phyloP scores from a whole-genome alignment of 768 basidiomycete genomes.

The Crassisporium funariophilum region DNA sequence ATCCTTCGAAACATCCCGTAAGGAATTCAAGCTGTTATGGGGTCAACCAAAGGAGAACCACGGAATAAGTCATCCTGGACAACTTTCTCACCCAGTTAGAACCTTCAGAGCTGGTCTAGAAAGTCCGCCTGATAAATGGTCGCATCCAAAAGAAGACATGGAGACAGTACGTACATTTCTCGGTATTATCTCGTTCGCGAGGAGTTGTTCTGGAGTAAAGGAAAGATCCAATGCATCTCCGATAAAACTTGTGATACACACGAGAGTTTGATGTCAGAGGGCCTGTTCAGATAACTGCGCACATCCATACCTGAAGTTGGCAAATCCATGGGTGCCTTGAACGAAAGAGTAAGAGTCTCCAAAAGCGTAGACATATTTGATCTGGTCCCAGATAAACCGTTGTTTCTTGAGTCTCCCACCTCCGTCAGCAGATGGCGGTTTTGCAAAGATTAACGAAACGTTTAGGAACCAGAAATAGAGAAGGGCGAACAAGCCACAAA shows the following conservation, averaged over 20 bases:
- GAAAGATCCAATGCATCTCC: constrained; percentile 44
- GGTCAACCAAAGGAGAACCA: background rate
- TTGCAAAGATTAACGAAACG: too few species aligned
- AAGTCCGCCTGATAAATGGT: background rate
- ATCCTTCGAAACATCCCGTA: constrained; percentile 51
- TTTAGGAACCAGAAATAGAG: too few species aligned
- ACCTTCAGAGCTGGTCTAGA: constrained; percentile 55
- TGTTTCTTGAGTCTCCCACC: too few species aligned
- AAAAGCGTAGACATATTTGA: constrained; percentile 52
- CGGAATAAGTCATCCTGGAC: background rate
- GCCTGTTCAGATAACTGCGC: too few species aligned
- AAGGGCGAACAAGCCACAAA: too few species aligned
- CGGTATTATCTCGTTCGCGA: constrained; percentile 45
- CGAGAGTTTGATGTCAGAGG: too few species aligned
- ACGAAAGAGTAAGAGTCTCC: constrained; percentile 62
- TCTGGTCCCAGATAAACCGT: constrained; percentile 47
- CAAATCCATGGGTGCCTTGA: constrained; percentile 45
- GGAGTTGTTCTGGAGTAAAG: constrained; percentile 44
- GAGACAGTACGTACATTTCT: constrained; percentile 37
- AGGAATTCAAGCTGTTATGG: constrained; percentile 48
- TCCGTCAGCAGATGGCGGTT: too few species aligned
- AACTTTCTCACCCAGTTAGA: constrained; percentile 47
- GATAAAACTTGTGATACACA: constrained; percentile 53
- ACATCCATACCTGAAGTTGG: constrained; percentile 49
- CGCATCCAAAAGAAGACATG: background rate